Evolutionary conservation across 2,329 filamentous ascomycete genomes (phyloP).

Genomic region (Spiromastix sp.): DNA sequence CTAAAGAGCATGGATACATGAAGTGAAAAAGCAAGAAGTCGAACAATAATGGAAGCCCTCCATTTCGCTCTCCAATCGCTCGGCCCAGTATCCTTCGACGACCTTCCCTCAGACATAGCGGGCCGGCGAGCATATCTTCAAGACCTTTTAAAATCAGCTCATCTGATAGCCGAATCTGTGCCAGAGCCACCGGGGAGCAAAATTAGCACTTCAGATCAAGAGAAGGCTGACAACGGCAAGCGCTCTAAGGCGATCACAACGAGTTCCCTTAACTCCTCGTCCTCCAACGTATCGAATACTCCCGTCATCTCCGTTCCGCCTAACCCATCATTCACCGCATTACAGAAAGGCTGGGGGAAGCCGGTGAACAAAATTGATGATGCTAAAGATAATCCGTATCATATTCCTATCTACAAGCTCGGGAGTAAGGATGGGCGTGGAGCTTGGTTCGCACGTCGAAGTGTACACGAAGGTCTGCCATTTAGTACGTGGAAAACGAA

Average conservation of each 20-base stretch:
- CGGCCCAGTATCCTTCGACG: slow-evolving; percentile 45
- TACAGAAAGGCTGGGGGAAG: slow-evolving; percentile 80
- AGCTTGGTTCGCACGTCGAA: slow-evolving; percentile 79
- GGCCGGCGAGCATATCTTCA: slow-evolving; percentile 45
- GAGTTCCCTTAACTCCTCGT: slow-evolving; percentile 34
- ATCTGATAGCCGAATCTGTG: slow-evolving; percentile 66
- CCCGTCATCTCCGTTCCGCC: slow-evolving; percentile 39
- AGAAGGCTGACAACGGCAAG: slow-evolving; percentile 34
- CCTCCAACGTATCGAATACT: slow-evolving; percentile 44
- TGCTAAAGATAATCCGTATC: slow-evolving; percentile 62
- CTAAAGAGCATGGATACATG: no score
- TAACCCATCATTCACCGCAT: slow-evolving; percentile 42
- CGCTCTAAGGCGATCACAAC: slow-evolving; percentile 50
- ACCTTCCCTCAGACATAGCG: slow-evolving; percentile 34
- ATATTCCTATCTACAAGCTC: slow-evolving; percentile 71
- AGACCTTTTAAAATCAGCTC: slow-evolving; percentile 55
- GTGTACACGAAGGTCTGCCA: slow-evolving; percentile 66
- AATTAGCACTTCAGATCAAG: slow-evolving; percentile 22
- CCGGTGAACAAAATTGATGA: slow-evolving; percentile 57
- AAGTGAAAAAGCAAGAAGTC: no score
- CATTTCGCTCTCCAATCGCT: slow-evolving; percentile 51
- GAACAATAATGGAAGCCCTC: slow-evolving; percentile 47
- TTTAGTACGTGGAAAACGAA: slow-evolving; percentile 71
- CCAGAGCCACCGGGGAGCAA: slow-evolving; percentile 14
- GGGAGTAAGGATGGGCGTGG: slow-evolving; percentile 69